Conservation (phyloP, 1,284 basidiomycete genomes). For the Vanrija pseudolonga region DNA sequence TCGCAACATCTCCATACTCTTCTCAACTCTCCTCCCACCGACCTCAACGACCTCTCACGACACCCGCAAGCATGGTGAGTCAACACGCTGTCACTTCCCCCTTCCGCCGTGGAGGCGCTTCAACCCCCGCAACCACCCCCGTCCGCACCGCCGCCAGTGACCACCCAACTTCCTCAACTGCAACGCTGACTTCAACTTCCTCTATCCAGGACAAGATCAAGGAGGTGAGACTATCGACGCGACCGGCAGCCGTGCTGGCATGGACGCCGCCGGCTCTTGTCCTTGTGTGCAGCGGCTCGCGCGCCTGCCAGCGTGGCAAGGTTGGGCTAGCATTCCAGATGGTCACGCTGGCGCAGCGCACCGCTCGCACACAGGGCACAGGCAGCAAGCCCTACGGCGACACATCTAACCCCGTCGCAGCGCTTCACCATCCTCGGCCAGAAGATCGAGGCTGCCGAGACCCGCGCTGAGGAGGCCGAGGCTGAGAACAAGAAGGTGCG, state of each 20-base stretch:
- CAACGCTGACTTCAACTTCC: not conserved
- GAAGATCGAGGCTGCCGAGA: slow-evolving; percentile 79
- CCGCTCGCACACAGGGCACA: not conserved
- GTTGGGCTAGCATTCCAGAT: not conserved
- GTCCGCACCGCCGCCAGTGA: not conserved
- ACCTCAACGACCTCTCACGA: not conserved
- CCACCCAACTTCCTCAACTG: not conserved
- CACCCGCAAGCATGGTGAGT: not conserved
- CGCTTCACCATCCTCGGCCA: slow-evolving; percentile 64
- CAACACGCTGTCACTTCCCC: not conserved
- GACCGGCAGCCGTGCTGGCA: not conserved
- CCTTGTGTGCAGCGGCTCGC: not conserved
- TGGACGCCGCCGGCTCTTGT: no score
- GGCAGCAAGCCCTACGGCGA: not conserved
- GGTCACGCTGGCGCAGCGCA: not conserved
- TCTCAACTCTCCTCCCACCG: not conserved
- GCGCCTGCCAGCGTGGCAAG: not conserved
- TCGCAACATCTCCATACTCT: not conserved
- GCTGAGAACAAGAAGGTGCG: slow-evolving; percentile 67
- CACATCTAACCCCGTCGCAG: slow-evolving; percentile 29
- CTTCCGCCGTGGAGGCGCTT: not conserved
- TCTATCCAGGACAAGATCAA: slow-evolving; percentile 55
- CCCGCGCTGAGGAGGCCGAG: slow-evolving; percentile 80
- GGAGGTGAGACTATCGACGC: slow-evolving; percentile 46
- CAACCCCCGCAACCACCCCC: not conserved